Base-by-base conservation (phyloP, 2,329 filamentous ascomycete species). In the Malbranchea cinnamomea region DNA sequence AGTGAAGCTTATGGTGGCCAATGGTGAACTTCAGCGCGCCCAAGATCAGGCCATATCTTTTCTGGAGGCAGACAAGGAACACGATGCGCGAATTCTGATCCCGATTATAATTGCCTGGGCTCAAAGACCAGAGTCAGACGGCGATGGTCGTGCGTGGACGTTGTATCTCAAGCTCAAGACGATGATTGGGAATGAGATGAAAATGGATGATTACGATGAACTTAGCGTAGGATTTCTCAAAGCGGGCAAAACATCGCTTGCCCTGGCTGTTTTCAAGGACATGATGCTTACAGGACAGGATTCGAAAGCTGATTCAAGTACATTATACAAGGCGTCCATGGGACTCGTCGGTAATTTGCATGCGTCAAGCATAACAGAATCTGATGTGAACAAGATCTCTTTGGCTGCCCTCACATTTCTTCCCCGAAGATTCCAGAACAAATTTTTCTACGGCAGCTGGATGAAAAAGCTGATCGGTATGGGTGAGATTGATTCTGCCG, bases 361-460 rank as follows among this genome's bases (percentile, higher is more conserved):
- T 30, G 46, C 52, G 12, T 53, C 48, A 10, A 57, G 51, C 31
- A 53, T 59, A 23, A 53, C 45, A 8, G 56, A 60, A 21, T 38
- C 53, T 4, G 50, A 60, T 23, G 48, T 68, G 26, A 63, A 63
- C 44, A 56, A 56, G 32, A 45, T 67, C 7, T 64, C 62, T 1
- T 45, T 67, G 4, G 52, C 59, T 6, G 60, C 60, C 2, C 46
- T 76, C 15, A 60, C 62, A 4, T 47, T 60, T 16, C 46, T 77
- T 12, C 72, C 72, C 4, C 48, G 53, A 8, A 50, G 50, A 19
- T 65, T 68, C 32, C 57, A 63, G 26, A 89, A 91, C 51, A 74
- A 77, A 38, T 87, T 83, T 53, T 81, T 93, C 53, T 78, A 84
- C 41, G 79, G 77, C 19, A 85, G 82, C 44, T 93, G 84, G 85